Evolutionary conservation across 2,329 filamentous ascomycete genomes (phyloP), one percentile per base, ranked within the genome.

Genomic region (Drechslerella coelobrocha): DNA sequence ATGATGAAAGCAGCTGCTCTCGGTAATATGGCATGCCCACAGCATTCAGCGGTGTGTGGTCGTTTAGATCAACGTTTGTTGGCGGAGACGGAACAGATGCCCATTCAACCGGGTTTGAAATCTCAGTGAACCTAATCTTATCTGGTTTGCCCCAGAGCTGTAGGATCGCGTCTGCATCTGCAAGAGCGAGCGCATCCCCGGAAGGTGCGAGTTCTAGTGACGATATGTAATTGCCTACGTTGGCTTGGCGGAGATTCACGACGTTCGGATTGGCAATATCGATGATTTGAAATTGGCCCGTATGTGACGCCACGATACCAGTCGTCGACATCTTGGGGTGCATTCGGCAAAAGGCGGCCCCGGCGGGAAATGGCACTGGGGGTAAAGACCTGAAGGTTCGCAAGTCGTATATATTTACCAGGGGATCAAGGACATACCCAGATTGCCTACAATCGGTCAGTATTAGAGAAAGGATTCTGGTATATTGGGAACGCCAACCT

Each of bases 271-370:
- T 96, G 86, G 95, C 91, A 3, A 99, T 84, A 78, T 99, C 94
- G 54, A 97, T 91, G 12, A 97, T 89, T 78, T 99, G 93, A 78
- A 99, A 89, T 78, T 97, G 92, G 0, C 95, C 94, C 45, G 87
- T 89, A 76, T 95, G 91, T 1, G 93, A 96, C 26, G 92, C 88
- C 53, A 99, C 91, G 71, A 99, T 92, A 76, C 91, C 93, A 0
- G 95, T 97, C 0, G 94, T 97, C 19, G 92, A 89, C 85, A 99
- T 90, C 75, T 92, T 89, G 0, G 95, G 94, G 78, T 99, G 94
- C 89, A 99, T 94, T 66, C 94, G 88, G 43, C 97, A 92, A 81
- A 92, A 96, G 34, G 94, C 93, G 37, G 93, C 94, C 8, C 94
- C 92, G 1, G 92, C 89, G 63, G 94, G 93, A 68, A 88, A 99